These are phyloP conservation scores for Fusarium sp. DNA, from an alignment of 2,329 filamentous ascomycete species.

Conservation along the genomic window DNA sequence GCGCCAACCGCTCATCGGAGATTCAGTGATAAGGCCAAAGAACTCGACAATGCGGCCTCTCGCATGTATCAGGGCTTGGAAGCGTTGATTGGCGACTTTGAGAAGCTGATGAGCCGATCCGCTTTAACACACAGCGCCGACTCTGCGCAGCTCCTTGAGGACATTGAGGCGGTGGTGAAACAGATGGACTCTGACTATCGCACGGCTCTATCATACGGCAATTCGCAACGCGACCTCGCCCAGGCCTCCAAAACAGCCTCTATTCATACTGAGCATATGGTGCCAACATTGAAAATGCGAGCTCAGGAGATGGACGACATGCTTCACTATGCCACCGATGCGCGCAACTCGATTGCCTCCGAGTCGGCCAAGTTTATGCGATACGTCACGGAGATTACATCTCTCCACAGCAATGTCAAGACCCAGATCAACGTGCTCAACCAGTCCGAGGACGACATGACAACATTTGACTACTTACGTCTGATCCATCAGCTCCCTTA, in stretches of 20 bases:
- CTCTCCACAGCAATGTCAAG: conserved; percentile 77
- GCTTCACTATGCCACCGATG: conserved; percentile 67
- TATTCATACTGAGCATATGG: conserved; percentile 70
- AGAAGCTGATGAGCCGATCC: conserved; percentile 66
- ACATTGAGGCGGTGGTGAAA: conserved; percentile 85
- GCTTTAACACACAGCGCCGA: conserved; percentile 70
- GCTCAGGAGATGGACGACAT: conserved; percentile 71
- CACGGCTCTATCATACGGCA: conserved; percentile 75
- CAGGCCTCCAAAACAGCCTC: conserved; percentile 73
- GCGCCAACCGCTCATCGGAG: conserved; percentile 67
- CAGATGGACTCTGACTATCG: conserved; percentile 91
- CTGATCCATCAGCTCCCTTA: conserved; percentile 85
- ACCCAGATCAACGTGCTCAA: conserved; percentile 77
- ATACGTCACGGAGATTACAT: conserved; percentile 82
- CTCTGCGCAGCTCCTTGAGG: conserved; percentile 76
- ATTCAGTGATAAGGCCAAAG: conserved; percentile 68
- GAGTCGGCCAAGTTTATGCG: conserved; percentile 82
- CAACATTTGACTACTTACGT: conserved; percentile 83
- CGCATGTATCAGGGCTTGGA: conserved; percentile 72
- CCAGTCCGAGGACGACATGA: conserved; percentile 78
- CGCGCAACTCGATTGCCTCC: conserved; percentile 74
- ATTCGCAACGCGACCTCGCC: conserved; percentile 68
- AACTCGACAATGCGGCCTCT: conserved; percentile 69
- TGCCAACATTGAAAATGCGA: conserved; percentile 68
- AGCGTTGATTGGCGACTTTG: conserved; percentile 70